Evolutionary conservation across 1,139 yeast genomes (phyloP).

Genomic region (Scheffersomyces insectosa): DNA sequence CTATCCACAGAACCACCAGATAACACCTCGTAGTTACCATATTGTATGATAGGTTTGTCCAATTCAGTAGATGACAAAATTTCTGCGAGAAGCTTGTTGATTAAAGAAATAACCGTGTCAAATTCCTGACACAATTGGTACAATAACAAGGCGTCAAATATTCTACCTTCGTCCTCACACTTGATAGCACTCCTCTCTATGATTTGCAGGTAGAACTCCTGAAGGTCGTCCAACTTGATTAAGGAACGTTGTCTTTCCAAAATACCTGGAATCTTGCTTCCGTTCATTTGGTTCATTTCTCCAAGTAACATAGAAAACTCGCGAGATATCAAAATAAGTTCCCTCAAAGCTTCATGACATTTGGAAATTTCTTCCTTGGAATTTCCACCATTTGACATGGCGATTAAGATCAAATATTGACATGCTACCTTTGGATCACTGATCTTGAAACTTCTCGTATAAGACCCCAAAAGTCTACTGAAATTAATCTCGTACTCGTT

Average conservation of each 20-base stretch:
- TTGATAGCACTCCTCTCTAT: constrained; percentile 82
- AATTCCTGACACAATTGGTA: constrained; percentile 90
- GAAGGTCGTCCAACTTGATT: constrained; percentile 58
- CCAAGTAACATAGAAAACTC: constrained; percentile 84
- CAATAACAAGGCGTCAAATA: constrained; percentile 79
- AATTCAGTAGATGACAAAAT: constrained; percentile 72
- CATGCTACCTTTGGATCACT: constrained; percentile 90
- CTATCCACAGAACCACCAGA: constrained; percentile 19
- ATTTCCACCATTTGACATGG: constrained; percentile 47
- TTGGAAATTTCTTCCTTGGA: constrained; percentile 50
- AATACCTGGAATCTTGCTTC: constrained; percentile 79
- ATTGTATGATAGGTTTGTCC: constrained; percentile 55
- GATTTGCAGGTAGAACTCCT: constrained; percentile 52
- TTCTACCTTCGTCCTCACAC: constrained; percentile 91
- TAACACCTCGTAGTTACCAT: constrained; percentile 36
- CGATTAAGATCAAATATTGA: constrained; percentile 77
- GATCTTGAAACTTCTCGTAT: constrained; percentile 78
- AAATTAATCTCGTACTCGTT: constrained; percentile 52
- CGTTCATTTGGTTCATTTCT: constrained; percentile 64
- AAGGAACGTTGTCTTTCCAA: constrained; percentile 78
- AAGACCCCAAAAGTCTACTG: constrained; percentile 63
- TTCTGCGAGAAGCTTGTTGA: constrained; percentile 81
- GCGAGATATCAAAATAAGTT: constrained; percentile 80
- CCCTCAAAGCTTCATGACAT: constrained; percentile 80
- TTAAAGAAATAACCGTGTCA: constrained; percentile 75